These are phyloP conservation scores for Rhizophora apiculata DNA, from an alignment of 345 rosid species.

Conservation along the genomic window DNA sequence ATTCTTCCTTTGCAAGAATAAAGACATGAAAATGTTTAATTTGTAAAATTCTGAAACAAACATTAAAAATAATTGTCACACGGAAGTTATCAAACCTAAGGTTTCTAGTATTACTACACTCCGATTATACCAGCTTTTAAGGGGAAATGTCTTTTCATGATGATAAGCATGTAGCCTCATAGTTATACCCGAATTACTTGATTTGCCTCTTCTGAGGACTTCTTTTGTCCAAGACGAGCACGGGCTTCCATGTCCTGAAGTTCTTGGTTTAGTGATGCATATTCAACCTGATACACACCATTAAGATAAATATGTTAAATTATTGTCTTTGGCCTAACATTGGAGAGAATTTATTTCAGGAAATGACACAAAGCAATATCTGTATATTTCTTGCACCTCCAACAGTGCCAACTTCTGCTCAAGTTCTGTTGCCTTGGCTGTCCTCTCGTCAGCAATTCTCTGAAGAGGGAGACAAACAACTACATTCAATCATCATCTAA, in stretches of 20 bases:
- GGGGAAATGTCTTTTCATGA: too few relatives aligned
- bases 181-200: constrained; percentile 79
- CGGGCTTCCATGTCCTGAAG: constrained; percentile 89
- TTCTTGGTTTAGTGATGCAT: constrained; percentile 84
- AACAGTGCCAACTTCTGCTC: constrained; percentile 92
- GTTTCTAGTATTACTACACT: too few relatives aligned
- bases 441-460: constrained; percentile 94
- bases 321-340: too few relatives aligned
- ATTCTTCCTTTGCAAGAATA: too few relatives aligned
- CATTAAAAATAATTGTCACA: too few relatives aligned
- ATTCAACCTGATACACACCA: constrained; percentile 58
- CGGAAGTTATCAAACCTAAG: too few relatives aligned
- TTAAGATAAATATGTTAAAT: too few relatives aligned
- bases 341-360: neutral
- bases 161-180: neutral
- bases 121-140: too few relatives aligned
- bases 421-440: constrained; percentile 75
- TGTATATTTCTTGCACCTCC: constrained; percentile 53
- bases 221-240: constrained; percentile 86
- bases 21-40: too few relatives aligned
- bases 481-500: constrained; percentile 5
- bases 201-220: constrained; percentile 83
- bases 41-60: too few relatives aligned
- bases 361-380: neutral
- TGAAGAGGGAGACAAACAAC: constrained; percentile 20